phyloP scores from a whole-genome alignment of 164 flowering plant species.

The Saururus chinensis region DNA sequence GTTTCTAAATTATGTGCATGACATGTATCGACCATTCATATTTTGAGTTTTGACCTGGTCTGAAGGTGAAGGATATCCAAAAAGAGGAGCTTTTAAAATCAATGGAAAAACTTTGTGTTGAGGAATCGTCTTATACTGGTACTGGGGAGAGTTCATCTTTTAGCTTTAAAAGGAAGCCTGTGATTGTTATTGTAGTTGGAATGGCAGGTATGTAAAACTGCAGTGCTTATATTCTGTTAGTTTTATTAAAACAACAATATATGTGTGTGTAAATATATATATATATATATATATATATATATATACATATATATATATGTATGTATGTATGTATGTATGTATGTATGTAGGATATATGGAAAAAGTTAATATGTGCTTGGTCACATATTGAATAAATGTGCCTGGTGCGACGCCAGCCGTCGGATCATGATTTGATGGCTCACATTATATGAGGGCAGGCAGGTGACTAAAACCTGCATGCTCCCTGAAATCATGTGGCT shows the following conservation, averaged over 20 bases:
- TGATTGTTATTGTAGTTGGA: constrained; percentile 79
- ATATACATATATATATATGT: too few species aligned
- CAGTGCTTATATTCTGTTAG: background rate
- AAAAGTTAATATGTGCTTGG: too few species aligned
- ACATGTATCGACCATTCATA: background rate
- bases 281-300: too few species aligned
- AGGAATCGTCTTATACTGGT: constrained; percentile 25
- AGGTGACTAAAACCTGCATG: too few species aligned
- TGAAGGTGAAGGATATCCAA: constrained; percentile 27
- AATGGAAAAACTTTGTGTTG: constrained; percentile 50
- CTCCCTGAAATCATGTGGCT: too few species aligned
- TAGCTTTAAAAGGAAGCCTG: constrained; percentile 69
- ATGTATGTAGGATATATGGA: too few species aligned
- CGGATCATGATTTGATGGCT: too few species aligned
- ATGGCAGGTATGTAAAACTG: constrained; percentile 61
- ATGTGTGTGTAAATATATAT: background rate
- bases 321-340: too few species aligned
- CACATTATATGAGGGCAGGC: too few species aligned
- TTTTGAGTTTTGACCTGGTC: background rate
- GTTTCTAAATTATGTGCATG: background rate
- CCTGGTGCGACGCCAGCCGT: too few species aligned
- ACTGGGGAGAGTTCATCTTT: constrained; percentile 15
- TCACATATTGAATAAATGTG: too few species aligned
- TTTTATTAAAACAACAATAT: background rate
- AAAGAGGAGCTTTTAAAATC: constrained; percentile 44